Conservation (phyloP, 2,329 filamentous ascomycete genomes). For the Zymoseptoria pseudotritici region DNA sequence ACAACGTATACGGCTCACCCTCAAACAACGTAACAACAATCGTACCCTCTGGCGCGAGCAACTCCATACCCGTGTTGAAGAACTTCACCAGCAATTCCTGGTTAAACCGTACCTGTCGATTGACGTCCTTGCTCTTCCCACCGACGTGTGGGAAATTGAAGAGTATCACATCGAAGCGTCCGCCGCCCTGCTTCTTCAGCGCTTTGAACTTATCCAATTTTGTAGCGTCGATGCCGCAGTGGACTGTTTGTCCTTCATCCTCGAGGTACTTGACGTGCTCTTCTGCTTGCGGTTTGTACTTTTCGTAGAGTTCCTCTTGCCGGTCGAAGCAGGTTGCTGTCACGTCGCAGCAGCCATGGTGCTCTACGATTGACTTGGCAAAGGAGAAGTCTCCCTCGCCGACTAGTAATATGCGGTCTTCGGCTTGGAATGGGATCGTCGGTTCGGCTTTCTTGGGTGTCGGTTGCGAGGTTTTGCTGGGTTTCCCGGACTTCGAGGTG, state of each 20-base stretch:
- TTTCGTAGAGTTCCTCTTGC: constrained; percentile 52
- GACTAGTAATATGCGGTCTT: constrained; percentile 65
- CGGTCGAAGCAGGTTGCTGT: constrained; percentile 64
- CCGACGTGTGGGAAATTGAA: constrained; percentile 99
- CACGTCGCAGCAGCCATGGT: constrained; percentile 59
- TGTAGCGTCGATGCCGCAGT: constrained; percentile 61
- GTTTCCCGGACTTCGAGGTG: constrained; percentile 4
- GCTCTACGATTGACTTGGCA: constrained; percentile 56
- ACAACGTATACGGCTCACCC: constrained; percentile 86
- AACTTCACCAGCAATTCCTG: constrained; percentile 68
- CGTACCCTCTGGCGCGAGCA: constrained; percentile 48
- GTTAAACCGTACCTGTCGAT: constrained; percentile 87
- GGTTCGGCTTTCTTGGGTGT: constrained; percentile 30
- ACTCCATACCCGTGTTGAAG: constrained; percentile 49
- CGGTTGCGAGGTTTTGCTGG: constrained; percentile 1
- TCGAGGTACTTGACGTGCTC: constrained; percentile 52
- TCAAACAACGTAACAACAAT: constrained; percentile 87
- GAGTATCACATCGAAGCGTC: constrained; percentile 65
- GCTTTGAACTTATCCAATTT: constrained; percentile 46
- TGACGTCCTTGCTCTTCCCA: constrained; percentile 84
- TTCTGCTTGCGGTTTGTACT: constrained; percentile 60
- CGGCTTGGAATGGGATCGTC: constrained; percentile 60
- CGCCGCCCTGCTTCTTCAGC: constrained; percentile 32
- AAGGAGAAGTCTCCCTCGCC: constrained; percentile 79
- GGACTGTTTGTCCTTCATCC: constrained; percentile 40